phyloP scores from a whole-genome alignment of 352 stramenopile species.

The Phytophthora cryptogea region DNA sequence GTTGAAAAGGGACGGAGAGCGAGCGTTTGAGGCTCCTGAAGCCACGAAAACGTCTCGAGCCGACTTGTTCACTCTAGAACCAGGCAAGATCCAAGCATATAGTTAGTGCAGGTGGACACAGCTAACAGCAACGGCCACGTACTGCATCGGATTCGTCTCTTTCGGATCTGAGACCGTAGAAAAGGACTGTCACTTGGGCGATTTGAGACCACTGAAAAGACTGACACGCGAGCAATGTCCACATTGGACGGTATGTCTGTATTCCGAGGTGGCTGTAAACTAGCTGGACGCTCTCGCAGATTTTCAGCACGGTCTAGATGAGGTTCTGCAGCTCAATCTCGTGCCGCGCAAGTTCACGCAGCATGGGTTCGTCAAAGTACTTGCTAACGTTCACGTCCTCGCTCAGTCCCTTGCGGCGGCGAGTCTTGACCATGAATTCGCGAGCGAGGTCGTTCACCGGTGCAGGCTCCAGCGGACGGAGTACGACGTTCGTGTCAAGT shows the following conservation, averaged over 20 bases:
- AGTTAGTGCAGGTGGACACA: neutral
- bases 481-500: slow-evolving; percentile 96
- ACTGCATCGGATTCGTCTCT: slow-evolving; percentile 5
- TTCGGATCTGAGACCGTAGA: neutral
- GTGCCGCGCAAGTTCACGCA: slow-evolving; percentile 91
- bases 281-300: neutral
- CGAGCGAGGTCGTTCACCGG: slow-evolving; percentile 95
- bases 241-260: slow-evolving; percentile 6
- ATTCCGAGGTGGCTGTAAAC: neutral
- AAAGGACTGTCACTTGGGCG: neutral
- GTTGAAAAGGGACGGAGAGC: slow-evolving; percentile 24
- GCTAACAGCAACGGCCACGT: neutral
- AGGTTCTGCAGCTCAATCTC: slow-evolving; percentile 88
- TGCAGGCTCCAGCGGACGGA: slow-evolving; percentile 98
- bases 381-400: slow-evolving; percentile 98
- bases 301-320: slow-evolving; percentile 43
- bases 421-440: slow-evolving; percentile 99
- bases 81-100: neutral
- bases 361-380: slow-evolving; percentile 99
- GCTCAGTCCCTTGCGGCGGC: slow-evolving; percentile 97
- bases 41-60: slow-evolving; percentile 24
- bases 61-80: slow-evolving; percentile 17
- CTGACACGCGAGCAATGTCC: slow-evolving; percentile 9
- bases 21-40: slow-evolving; percentile 4
- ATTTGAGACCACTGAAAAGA: slow-evolving; percentile 3